These are phyloP conservation scores for Solanum hybrid DNA, from an alignment of 305 asterid genomes.

Conservation along the genomic window DNA sequence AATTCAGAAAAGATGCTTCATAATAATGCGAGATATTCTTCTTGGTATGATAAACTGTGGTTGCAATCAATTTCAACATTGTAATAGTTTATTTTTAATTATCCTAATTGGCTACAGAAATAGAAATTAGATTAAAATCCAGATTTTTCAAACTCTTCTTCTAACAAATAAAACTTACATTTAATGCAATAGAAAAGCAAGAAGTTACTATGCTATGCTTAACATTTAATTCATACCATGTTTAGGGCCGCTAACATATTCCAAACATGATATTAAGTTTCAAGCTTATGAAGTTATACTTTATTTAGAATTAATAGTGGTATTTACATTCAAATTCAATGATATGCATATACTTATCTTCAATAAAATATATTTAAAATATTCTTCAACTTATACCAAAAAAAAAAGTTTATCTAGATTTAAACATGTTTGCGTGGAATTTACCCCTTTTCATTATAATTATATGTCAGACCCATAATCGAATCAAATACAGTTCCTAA, in stretches of 20 bases:
- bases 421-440: too few species aligned
- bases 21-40: too few species aligned
- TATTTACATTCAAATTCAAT: background rate
- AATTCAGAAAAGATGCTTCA: too few species aligned
- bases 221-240: background rate
- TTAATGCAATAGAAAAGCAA: too few species aligned
- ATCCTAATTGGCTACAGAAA: background rate
- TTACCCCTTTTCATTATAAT: too few species aligned
- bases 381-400: too few species aligned
- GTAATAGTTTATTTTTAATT: background rate
- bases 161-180: background rate
- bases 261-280: background rate
- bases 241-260: background rate
- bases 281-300: background rate
- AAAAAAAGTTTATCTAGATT: too few species aligned
- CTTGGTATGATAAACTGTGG: too few species aligned
- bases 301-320: background rate
- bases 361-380: background rate
- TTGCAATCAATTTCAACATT: too few species aligned
- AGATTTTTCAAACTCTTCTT: background rate
- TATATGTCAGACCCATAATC: too few species aligned
- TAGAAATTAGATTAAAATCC: background rate
- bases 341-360: background rate
- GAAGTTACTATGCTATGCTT: background rate
- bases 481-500: too few species aligned